Percentiles rank a stretch among this genome's conserved stretches.
These are phyloP conservation scores for Teunomyces aglyptinius DNA, from an alignment of 805 yeast species.

Conservation along the genomic window DNA sequence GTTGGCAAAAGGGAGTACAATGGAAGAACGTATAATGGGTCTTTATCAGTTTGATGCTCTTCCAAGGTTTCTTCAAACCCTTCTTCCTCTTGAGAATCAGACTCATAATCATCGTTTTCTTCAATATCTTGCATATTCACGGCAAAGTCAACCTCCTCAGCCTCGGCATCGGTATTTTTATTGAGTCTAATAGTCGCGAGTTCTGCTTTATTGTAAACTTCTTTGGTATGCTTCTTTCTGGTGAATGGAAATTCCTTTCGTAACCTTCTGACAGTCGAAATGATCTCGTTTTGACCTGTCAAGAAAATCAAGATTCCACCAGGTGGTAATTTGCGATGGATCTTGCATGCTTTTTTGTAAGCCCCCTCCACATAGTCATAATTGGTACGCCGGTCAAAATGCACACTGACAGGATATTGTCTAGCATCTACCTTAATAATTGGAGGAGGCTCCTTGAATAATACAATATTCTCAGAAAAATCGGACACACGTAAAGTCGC, in stretches of 20 bases:
- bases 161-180: constrained; percentile 70
- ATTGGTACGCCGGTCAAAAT: constrained; percentile 79
- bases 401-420: constrained; percentile 90
- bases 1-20: constrained; percentile 93
- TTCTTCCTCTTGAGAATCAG: constrained; percentile 52
- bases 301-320: constrained; percentile 91
- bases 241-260: constrained; percentile 65
- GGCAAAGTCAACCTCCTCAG: constrained; percentile 82
- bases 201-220: constrained; percentile 22
- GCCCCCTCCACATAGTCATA: constrained; percentile 85
- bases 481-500: constrained; percentile 94
- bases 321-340: constrained; percentile 81
- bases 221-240: constrained; percentile 14
- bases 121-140: constrained; percentile 41
- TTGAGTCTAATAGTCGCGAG: constrained; percentile 42
- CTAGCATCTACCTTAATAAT: constrained; percentile 86
- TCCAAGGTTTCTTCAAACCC: constrained; percentile 72
- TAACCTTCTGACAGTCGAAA: constrained; percentile 66
- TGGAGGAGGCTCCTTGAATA: constrained; percentile 80
- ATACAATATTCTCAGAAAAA: constrained; percentile 73
- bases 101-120: constrained; percentile 48
- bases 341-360: constrained; percentile 77
- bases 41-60: constrained; percentile 65
- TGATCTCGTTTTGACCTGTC: constrained; percentile 94
- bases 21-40: constrained; percentile 88